Conservation (phyloP, 495 filamentous ascomycete species). For the Cercophora sp. region DNA sequence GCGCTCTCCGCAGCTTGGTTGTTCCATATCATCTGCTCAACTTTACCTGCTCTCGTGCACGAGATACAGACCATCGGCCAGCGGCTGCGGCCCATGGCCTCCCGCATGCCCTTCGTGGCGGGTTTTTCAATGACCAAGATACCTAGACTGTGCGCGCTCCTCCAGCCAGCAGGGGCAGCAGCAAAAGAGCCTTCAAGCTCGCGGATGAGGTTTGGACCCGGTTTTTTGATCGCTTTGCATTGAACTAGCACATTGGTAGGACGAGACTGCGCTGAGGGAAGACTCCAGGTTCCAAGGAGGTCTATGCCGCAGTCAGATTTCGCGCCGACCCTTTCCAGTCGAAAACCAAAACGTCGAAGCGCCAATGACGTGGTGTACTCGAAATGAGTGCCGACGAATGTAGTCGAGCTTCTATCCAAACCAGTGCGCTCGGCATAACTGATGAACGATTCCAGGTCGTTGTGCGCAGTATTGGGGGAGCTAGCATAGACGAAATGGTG, state of each 20-base stretch:
- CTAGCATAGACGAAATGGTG: constrained; percentile 38
- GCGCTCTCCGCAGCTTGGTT: constrained; percentile 57
- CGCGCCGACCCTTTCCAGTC: constrained; percentile 68
- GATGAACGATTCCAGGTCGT: constrained; percentile 67
- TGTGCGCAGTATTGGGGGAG: constrained; percentile 51
- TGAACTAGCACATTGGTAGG: constrained; percentile 68
- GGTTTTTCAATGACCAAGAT: constrained; percentile 51
- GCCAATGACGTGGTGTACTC: constrained; percentile 68
- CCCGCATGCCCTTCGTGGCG: constrained; percentile 54
- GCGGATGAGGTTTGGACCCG: constrained; percentile 64
- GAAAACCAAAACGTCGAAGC: constrained; percentile 60
- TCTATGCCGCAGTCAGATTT: constrained; percentile 77
- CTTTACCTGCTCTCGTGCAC: constrained; percentile 43
- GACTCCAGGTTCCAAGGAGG: constrained; percentile 73
- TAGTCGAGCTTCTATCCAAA: constrained; percentile 46
- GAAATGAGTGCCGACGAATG: constrained; percentile 62
- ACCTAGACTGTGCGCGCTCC: constrained; percentile 54
- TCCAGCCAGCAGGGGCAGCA: constrained; percentile 66
- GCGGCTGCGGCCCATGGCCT: constrained; percentile 61
- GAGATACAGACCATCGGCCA: constrained; percentile 61
- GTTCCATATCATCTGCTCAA: constrained; percentile 72
- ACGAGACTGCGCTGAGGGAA: constrained; percentile 43
- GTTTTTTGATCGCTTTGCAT: constrained; percentile 67
- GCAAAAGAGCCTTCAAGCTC: constrained; percentile 82
- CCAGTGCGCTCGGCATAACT: constrained; percentile 59